Evolutionary conservation across 2,329 filamentous ascomycete species (phyloP).

Genomic region (Bipolaris gigantea): DNA sequence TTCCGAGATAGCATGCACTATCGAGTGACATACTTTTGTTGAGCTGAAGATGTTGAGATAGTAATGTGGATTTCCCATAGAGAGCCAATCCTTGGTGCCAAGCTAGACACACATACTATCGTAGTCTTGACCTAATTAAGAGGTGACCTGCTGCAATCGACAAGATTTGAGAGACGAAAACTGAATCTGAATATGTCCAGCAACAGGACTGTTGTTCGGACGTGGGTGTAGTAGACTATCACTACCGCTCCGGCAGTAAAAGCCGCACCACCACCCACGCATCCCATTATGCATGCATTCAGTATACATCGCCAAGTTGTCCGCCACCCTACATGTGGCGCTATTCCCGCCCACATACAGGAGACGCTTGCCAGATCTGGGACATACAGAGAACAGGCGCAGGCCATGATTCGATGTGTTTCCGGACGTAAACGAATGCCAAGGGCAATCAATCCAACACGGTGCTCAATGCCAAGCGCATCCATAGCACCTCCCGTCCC

Average conservation of each 20-base stretch:
- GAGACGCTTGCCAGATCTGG: slow-evolving; percentile 1
- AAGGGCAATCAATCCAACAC: slow-evolving; percentile 32
- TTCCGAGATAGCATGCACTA: slow-evolving; percentile 17
- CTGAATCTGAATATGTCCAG: not conserved
- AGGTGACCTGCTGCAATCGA: not conserved
- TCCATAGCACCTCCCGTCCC: slow-evolving; percentile 9
- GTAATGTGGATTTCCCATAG: not conserved
- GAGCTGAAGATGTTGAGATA: not conserved
- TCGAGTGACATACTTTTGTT: not conserved
- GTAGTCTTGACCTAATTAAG: not conserved
- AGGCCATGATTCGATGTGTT: slow-evolving; percentile 15
- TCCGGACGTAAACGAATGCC: slow-evolving; percentile 16
- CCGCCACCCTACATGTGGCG: slow-evolving; percentile 7
- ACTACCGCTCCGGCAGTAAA: not conserved
- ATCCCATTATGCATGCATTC: not conserved
- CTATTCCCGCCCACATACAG: slow-evolving; percentile 7
- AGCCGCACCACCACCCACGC: not conserved
- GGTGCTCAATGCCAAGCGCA: slow-evolving; percentile 33
- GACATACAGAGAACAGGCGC: not conserved
- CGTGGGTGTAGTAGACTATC: not conserved
- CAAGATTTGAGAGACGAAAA: not conserved
- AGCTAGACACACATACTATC: not conserved
- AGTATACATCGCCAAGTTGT: slow-evolving; percentile 24
- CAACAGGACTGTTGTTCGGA: not conserved
- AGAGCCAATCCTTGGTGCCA: not conserved